These are phyloP conservation scores for Claviceps sorghi DNA, from an alignment of 2,329 filamentous ascomycete species.

Conservation along the genomic window DNA sequence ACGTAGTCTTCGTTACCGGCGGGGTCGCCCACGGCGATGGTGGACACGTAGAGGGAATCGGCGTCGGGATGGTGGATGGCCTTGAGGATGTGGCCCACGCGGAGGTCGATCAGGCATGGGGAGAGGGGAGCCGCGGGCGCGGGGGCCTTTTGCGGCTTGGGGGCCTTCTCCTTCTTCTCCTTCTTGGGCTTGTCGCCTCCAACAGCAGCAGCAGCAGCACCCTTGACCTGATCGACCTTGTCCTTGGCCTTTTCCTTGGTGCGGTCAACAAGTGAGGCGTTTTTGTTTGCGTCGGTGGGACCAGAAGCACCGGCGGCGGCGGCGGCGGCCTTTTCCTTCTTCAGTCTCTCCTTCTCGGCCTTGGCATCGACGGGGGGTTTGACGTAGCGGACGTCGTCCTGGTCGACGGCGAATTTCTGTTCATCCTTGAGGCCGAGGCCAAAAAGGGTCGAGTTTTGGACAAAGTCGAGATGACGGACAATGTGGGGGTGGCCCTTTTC, in stretches of 20 bases:
- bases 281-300: constrained; percentile 23
- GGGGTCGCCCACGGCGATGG: constrained; percentile 84
- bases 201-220: constrained; percentile 20
- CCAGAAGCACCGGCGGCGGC: constrained; percentile 39
- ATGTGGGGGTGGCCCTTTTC: constrained; percentile 82
- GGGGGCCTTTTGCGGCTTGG: constrained; percentile 56
- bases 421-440: constrained; percentile 52
- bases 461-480: constrained; percentile 82
- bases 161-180: constrained; percentile 81
- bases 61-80: constrained; percentile 92
- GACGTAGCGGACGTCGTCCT: constrained; percentile 68
- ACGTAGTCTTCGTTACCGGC: constrained; percentile 69
- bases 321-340: constrained; percentile 80
- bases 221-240: constrained; percentile 36
- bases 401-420: constrained; percentile 67
- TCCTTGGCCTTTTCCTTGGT: constrained; percentile 46
- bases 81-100: constrained; percentile 94
- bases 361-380: constrained; percentile 83
- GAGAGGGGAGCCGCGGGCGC: constrained; percentile 62
- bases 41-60: constrained; percentile 89
- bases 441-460: constrained; percentile 74
- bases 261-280: constrained; percentile 39
- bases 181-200: constrained; percentile 45
- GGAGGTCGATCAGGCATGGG: constrained; percentile 79
- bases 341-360: constrained; percentile 90